A percentile compares a stretch with the other conserved stretches of the same genome.
These are phyloP conservation scores for Populus nigra DNA, from an alignment of 345 rosid genomes.

Conservation along the genomic window DNA sequence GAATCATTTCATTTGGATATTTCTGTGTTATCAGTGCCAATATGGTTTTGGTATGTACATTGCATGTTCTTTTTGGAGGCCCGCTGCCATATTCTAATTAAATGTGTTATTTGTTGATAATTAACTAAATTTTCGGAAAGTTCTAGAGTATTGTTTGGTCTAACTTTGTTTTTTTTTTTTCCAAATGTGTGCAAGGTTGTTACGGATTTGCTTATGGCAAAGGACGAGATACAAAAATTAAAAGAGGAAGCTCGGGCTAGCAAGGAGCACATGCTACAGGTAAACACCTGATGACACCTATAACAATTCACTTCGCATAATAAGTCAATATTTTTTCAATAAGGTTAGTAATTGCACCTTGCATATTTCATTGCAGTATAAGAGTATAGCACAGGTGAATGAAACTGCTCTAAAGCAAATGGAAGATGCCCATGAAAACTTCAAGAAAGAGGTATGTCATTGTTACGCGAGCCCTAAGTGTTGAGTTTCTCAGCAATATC, in stretches of 20 bases:
- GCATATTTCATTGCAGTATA: slow-evolving; percentile 57
- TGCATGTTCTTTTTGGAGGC: no score
- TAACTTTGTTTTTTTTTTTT: slow-evolving; percentile 12
- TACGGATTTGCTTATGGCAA: slow-evolving; percentile 48
- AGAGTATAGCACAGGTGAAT: slow-evolving; percentile 88
- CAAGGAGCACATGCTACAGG: slow-evolving; percentile 96
- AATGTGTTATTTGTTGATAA: no score
- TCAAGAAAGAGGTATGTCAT: slow-evolving; percentile 62
- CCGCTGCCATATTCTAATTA: no score
- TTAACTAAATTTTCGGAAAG: no score
- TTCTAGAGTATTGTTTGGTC: background rate
- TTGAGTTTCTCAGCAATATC: background rate
- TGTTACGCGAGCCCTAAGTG: slow-evolving; percentile 1
- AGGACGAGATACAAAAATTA: slow-evolving; percentile 66
- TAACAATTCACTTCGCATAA: slow-evolving; percentile 4
- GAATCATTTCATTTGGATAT: no score
- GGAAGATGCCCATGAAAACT: slow-evolving; percentile 81
- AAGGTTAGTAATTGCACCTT: background rate
- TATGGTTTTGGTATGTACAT: no score
- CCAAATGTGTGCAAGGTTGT: slow-evolving; percentile 39
- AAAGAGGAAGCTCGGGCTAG: slow-evolving; percentile 74
- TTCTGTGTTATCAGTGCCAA: no score
- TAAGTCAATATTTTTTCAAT: background rate
- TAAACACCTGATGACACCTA: slow-evolving; percentile 18
- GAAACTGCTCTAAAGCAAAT: slow-evolving; percentile 91